phyloP scores from a whole-genome alignment of 2,329 filamentous ascomycete genomes.

The Arachnomyces sp. region DNA sequence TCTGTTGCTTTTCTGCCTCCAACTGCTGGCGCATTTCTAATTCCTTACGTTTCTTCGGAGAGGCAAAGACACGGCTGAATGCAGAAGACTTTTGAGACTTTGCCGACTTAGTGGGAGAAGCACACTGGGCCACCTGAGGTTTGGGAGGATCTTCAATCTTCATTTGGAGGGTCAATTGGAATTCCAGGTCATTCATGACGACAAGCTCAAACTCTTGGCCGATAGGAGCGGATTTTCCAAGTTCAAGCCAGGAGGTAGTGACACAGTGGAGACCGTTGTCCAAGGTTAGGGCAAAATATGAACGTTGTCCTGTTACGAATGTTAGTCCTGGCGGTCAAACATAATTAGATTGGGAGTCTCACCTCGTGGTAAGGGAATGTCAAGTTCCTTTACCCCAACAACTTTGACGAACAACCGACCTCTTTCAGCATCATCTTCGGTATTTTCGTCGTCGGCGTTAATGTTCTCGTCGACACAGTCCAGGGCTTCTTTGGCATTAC shows the following conservation, averaged over 20 bases:
- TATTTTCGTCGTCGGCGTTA: conserved; percentile 48
- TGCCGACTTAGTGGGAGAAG: conserved; percentile 54
- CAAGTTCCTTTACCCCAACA: conserved; percentile 93
- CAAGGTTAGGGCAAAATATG: conserved; percentile 92
- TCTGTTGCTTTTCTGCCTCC: conserved; percentile 68
- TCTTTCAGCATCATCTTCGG: conserved; percentile 75
- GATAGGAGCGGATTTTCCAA: conserved; percentile 86
- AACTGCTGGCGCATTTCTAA: conserved; percentile 76
- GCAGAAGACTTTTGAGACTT: conserved; percentile 72
- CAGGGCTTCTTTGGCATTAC: conserved; percentile 58
- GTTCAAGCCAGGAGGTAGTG: conserved; percentile 89
- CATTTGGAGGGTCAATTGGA: conserved; percentile 92
- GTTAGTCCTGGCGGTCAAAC: conserved; percentile 17
- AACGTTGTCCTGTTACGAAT: conserved; percentile 61
- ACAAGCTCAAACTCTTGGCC: conserved; percentile 98
- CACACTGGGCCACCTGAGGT: conserved; percentile 28
- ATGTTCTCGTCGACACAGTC: conserved; percentile 64
- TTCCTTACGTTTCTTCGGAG: conserved; percentile 94
- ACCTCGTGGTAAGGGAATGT: conserved; percentile 85
- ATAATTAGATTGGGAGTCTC: conserved; percentile 33
- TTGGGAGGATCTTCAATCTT: conserved; percentile 75
- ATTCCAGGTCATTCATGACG: conserved; percentile 95
- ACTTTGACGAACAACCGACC: conserved; percentile 96
- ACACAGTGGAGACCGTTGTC: conserved; percentile 98
- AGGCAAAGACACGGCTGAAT: conserved; percentile 87